Percentiles rank a stretch among this genome's conserved stretches.
phyloP scores from a whole-genome alignment of 192 early-diverging fungal genomes.

The Podochytrium sp. region DNA sequence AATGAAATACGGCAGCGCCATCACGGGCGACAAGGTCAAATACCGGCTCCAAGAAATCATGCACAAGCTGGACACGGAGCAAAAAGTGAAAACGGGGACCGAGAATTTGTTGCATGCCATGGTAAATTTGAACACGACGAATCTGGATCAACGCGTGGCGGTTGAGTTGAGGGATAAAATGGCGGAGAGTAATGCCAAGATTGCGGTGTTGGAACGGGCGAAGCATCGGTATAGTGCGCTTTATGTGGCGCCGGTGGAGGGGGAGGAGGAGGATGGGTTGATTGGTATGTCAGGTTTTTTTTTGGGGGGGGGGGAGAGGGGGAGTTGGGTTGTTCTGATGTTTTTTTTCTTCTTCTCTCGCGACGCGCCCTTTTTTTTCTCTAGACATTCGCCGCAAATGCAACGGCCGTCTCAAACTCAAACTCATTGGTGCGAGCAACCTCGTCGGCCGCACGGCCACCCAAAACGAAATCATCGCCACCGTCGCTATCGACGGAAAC shows the following conservation, averaged over 20 bases:
- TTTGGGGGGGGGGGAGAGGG: background rate
- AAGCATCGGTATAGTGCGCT: constrained; percentile 86
- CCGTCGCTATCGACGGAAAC: constrained; percentile 82
- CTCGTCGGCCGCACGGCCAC: constrained; percentile 54
- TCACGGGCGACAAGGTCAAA: constrained; percentile 58
- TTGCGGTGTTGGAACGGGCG: constrained; percentile 46
- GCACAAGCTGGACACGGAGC: constrained; percentile 93
- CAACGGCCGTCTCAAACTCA: constrained; percentile 45
- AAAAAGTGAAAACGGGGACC: constrained; percentile 81
- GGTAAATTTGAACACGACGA: background rate
- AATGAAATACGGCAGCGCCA: constrained; percentile 43
- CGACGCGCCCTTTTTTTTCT: background rate
- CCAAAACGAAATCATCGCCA: constrained; percentile 73
- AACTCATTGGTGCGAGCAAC: constrained; percentile 48
- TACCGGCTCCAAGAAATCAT: constrained; percentile 86
- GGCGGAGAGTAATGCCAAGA: constrained; percentile 44
- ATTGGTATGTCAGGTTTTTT: constrained; percentile 17
- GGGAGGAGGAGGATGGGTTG: constrained; percentile 34
- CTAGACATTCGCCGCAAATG: constrained; percentile 40
- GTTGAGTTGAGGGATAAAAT: constrained; percentile 46
- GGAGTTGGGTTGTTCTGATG: background rate
- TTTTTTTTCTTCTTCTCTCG: background rate
- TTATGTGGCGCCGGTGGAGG: constrained; percentile 81
- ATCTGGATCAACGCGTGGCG: constrained; percentile 31
- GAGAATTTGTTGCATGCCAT: constrained; percentile 64